phyloP scores from a whole-genome alignment of 768 basidiomycete genomes.

The Phylloporus sp. region DNA sequence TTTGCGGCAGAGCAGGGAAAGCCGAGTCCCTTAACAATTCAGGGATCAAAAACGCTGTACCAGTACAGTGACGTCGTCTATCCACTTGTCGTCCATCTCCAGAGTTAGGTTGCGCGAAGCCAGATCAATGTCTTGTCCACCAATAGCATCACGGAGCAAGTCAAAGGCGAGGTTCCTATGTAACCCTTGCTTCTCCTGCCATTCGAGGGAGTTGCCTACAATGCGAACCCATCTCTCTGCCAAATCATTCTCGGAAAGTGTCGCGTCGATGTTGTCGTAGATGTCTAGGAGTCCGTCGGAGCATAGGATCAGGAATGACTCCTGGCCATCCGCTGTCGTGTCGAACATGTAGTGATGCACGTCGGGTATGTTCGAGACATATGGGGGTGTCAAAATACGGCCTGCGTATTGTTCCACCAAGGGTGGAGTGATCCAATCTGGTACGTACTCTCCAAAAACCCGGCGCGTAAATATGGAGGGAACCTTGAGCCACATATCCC shows the following conservation, averaged over 20 bases:
- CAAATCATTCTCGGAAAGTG: slow-evolving; percentile 24
- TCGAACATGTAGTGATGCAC: slow-evolving; percentile 34
- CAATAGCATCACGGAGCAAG: slow-evolving; percentile 40
- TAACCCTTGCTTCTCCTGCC: slow-evolving; percentile 10
- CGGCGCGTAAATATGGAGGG: slow-evolving; percentile 31
- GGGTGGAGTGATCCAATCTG: slow-evolving; percentile 23
- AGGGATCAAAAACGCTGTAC: slow-evolving; percentile 36
- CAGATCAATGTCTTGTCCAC: slow-evolving; percentile 36
- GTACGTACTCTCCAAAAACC: slow-evolving; percentile 22
- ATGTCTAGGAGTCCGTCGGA: slow-evolving; percentile 46
- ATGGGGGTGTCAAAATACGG: slow-evolving; percentile 43
- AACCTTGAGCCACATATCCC: slow-evolving; percentile 34
- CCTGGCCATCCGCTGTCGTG: slow-evolving; percentile 14
- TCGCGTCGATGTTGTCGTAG: slow-evolving; percentile 26
- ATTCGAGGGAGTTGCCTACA: slow-evolving; percentile 26
- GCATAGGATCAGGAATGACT: slow-evolving; percentile 36
- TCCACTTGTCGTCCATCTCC: slow-evolving; percentile 48
- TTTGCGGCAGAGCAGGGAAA: neutral
- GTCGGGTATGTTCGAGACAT: slow-evolving; percentile 40
- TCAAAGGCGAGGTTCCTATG: slow-evolving; percentile 35
- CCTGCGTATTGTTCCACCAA: slow-evolving; percentile 21
- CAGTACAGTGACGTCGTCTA: slow-evolving; percentile 46
- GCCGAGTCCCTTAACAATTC: neutral
- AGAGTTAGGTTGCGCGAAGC: slow-evolving; percentile 43
- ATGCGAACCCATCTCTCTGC: slow-evolving; percentile 34